phyloP scores from a whole-genome alignment of 164 flowering plant genomes.

The Nymphaea thermarum region DNA sequence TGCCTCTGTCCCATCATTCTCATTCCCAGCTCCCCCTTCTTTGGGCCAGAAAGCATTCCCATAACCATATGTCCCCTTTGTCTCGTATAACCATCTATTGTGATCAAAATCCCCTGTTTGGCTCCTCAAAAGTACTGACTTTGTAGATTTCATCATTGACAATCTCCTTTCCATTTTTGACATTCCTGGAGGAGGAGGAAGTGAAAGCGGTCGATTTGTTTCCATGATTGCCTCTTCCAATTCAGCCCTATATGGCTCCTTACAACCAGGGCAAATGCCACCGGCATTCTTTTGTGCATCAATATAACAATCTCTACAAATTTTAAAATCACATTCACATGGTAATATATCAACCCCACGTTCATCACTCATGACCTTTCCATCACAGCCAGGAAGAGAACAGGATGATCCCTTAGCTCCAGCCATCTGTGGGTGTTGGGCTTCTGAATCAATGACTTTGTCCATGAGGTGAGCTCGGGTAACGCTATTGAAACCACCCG shows the following conservation, averaged over 20 bases:
- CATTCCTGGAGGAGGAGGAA: conserved; percentile 17
- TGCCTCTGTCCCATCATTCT: conserved; percentile 17
- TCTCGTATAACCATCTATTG: conserved; percentile 58
- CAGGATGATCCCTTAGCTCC: conserved; percentile 56
- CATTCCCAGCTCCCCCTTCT: conserved; percentile 24
- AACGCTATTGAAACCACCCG: conserved; percentile 53
- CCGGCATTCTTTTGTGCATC: conserved; percentile 39
- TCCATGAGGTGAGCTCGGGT: conserved; percentile 65
- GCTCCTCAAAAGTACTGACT: conserved; percentile 36
- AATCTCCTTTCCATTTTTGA: conserved; percentile 48
- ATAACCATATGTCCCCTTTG: conserved; percentile 63
- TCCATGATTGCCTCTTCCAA: conserved; percentile 22
- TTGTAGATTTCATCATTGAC: conserved; percentile 42
- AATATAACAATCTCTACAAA: conserved; percentile 47
- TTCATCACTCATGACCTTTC: conserved; percentile 51
- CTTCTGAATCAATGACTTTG: conserved; percentile 48
- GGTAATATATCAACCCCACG: conserved; percentile 49
- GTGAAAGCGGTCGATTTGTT: conserved; percentile 15
- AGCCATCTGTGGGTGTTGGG: conserved; percentile 64
- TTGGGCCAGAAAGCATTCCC: conserved; percentile 76
- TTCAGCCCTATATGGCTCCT: conserved; percentile 40
- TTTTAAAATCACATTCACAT: conserved; percentile 57
- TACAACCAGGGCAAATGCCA: conserved; percentile 49
- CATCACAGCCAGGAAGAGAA: conserved; percentile 38
- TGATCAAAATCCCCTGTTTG: conserved; percentile 72